Conservation (phyloP, 352 stramenopile species). For the Aphanomyces euteiches region DNA sequence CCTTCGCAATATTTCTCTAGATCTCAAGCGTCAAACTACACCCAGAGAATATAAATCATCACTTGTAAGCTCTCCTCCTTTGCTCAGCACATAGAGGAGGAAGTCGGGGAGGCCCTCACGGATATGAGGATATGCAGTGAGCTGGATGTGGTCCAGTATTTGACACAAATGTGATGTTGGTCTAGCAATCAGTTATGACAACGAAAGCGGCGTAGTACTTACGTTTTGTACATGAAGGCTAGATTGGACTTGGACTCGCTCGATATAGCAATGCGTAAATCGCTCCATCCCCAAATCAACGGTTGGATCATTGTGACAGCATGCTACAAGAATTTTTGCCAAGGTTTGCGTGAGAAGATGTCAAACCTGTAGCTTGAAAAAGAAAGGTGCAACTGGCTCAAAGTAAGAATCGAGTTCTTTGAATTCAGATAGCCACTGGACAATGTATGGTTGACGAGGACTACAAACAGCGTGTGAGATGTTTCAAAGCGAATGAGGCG, state of each 20-base stretch:
- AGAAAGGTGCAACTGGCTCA: slow-evolving; percentile 43
- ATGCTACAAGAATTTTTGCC: slow-evolving; percentile 33
- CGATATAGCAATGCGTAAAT: slow-evolving; percentile 62
- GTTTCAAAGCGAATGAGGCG: slow-evolving; percentile 15
- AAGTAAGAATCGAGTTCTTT: slow-evolving; percentile 54
- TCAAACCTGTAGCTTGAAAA: slow-evolving; percentile 50
- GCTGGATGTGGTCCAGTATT: not conserved
- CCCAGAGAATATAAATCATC: not conserved
- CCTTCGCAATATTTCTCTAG: slow-evolving; percentile 55
- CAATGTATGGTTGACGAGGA: slow-evolving; percentile 57
- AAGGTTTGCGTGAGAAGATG: not conserved
- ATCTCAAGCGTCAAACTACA: not conserved
- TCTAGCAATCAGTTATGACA: slow-evolving; percentile 4
- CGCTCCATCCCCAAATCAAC: slow-evolving; percentile 76
- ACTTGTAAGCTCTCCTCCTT: not conserved
- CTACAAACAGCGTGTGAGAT: slow-evolving; percentile 33
- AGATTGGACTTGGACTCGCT: slow-evolving; percentile 57
- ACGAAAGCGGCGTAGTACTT: not conserved
- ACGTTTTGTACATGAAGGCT: slow-evolving; percentile 37
- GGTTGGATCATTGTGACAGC: slow-evolving; percentile 54
- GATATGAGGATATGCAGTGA: not conserved
- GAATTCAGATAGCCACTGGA: slow-evolving; percentile 63
- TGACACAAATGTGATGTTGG: not conserved
- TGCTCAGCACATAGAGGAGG: slow-evolving; percentile 10
- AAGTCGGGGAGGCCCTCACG: not conserved